A percentile compares a stretch with the other conserved stretches of the same genome.
These are phyloP conservation scores for Avena insularis DNA, from an alignment of 176 grass and related monocot genomes.

Conservation along the genomic window DNA sequence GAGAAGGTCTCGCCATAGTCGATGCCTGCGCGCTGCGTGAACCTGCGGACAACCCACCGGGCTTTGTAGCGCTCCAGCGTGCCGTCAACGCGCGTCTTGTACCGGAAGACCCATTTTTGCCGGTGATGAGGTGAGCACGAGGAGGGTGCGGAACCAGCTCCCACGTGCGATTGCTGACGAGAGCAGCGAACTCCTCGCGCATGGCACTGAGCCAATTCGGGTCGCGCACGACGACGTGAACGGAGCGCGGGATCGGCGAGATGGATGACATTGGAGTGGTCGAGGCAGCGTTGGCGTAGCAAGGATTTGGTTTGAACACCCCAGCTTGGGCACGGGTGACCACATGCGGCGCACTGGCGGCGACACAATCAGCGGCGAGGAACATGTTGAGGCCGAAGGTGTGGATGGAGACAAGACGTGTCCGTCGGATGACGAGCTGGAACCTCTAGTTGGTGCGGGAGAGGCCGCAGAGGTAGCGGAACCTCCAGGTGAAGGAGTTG, in stretches of 20 bases:
- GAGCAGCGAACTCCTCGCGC: neutral
- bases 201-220: neutral
- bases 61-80: neutral
- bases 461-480: too few species aligned
- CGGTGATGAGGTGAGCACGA: neutral
- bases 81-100: neutral
- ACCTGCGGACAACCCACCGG: neutral
- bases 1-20: conserved; percentile 4
- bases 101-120: neutral
- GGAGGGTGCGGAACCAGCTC: neutral
- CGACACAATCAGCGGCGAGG: too few species aligned
- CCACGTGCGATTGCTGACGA: neutral
- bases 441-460: too few species aligned
- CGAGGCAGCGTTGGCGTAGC: neutral
- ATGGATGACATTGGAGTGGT: neutral
- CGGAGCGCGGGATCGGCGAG: neutral
- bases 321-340: neutral
- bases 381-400: too few species aligned
- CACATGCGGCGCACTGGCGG: neutral
- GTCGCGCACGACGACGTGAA: neutral
- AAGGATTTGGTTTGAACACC: neutral
- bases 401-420: too few species aligned
- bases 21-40: neutral
- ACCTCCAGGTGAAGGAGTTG: too few species aligned
- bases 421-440: too few species aligned